A percentile compares a stretch with the other conserved stretches of the same genome.
phyloP scores from a whole-genome alignment of 768 basidiomycete genomes.

The Xerocomellus dryophilus region DNA sequence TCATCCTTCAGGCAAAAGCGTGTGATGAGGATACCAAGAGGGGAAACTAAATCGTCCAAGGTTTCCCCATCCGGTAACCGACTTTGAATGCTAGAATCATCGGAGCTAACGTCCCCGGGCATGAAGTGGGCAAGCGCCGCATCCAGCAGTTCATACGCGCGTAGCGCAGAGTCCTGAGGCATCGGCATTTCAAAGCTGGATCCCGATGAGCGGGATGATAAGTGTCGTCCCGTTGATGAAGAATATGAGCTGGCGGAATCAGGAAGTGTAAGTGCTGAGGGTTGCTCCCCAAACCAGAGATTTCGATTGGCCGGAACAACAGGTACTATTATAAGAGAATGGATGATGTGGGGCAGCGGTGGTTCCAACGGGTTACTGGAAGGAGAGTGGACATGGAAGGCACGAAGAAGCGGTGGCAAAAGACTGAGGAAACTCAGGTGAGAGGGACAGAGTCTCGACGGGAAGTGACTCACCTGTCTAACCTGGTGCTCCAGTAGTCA shows the following conservation, averaged over 20 bases:
- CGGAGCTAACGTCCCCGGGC: conserved; percentile 60
- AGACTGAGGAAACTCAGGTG: conserved; percentile 37
- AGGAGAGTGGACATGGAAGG: conserved; percentile 62
- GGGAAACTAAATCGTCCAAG: conserved; percentile 76
- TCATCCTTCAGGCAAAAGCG: conserved; percentile 67
- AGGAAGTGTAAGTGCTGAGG: conserved; percentile 34
- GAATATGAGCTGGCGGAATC: conserved; percentile 37
- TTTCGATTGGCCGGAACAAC: conserved; percentile 51
- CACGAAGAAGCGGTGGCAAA: conserved; percentile 65
- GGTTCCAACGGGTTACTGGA: conserved; percentile 63
- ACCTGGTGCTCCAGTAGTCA: conserved; percentile 69
- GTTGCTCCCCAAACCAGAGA: conserved; percentile 57
- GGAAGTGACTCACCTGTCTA: conserved; percentile 58
- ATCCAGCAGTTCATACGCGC: conserved; percentile 68
- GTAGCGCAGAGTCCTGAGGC: conserved; percentile 51
- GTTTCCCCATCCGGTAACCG: conserved; percentile 41
- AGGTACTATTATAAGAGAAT: conserved; percentile 78
- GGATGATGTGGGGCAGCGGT: conserved; percentile 79
- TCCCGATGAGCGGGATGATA: conserved; percentile 45
- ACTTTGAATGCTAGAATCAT: conserved; percentile 59
- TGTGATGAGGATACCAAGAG: conserved; percentile 72
- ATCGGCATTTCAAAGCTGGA: conserved; percentile 33
- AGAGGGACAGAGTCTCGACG: background rate
- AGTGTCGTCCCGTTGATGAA: conserved; percentile 31
- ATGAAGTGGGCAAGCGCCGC: conserved; percentile 58